Evolutionary conservation across 192 early-diverging fungal species (phyloP).

Genomic region (Coemansia sp.): DNA sequence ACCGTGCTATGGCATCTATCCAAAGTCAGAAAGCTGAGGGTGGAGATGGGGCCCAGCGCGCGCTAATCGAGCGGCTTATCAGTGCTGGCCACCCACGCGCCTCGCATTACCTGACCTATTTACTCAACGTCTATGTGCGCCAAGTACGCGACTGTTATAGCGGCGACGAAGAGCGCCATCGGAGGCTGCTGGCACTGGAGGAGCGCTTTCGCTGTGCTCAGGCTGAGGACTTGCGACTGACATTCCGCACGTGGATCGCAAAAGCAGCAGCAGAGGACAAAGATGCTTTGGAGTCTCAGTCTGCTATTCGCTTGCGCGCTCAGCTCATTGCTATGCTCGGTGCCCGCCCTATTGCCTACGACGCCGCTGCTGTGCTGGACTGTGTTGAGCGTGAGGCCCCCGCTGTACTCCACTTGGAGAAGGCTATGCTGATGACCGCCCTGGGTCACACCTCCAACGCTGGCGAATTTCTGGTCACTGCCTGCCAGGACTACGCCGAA

Average conservation of each 20-base stretch:
- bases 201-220: slow-evolving; percentile 30
- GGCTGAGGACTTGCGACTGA: slow-evolving; percentile 34
- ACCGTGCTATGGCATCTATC: slow-evolving; percentile 20
- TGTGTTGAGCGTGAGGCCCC: slow-evolving; percentile 28
- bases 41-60: slow-evolving; percentile 27
- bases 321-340: slow-evolving; percentile 30
- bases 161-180: neutral
- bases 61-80: slow-evolving; percentile 51
- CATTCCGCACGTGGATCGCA: slow-evolving; percentile 27
- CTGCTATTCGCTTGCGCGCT: slow-evolving; percentile 20
- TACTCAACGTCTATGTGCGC: slow-evolving; percentile 49
- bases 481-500: slow-evolving; percentile 44
- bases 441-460: slow-evolving; percentile 22
- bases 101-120: slow-evolving; percentile 47
- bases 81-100: slow-evolving; percentile 29
- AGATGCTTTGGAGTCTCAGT: neutral
- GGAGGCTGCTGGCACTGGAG: slow-evolving; percentile 13
- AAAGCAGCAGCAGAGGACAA: neutral
- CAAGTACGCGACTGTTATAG: slow-evolving; percentile 33
- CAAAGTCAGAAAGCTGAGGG: slow-evolving; percentile 7
- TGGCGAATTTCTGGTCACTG: slow-evolving; percentile 27
- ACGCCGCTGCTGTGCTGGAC: slow-evolving; percentile 20
- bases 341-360: slow-evolving; percentile 17
- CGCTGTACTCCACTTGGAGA: slow-evolving; percentile 23
- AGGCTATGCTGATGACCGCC: slow-evolving; percentile 36